Conservation (phyloP, 345 rosid species). For the Moringa oleifera region DNA sequence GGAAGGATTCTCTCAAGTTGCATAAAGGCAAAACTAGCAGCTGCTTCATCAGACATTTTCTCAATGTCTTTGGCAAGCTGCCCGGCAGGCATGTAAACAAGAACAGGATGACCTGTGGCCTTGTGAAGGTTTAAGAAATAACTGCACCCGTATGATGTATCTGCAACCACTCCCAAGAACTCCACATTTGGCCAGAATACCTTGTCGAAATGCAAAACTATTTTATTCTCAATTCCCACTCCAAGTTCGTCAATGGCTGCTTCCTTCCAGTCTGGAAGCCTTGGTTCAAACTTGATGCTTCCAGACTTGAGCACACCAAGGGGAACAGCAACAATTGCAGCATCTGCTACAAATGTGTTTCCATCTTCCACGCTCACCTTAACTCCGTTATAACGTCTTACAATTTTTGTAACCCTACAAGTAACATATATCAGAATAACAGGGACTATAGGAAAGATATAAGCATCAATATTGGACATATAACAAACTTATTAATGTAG, state of each 20-base stretch:
- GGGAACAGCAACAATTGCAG: slow-evolving; percentile 73
- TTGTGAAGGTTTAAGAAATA: slow-evolving; percentile 96
- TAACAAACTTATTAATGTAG: background rate
- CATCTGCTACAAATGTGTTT: slow-evolving; percentile 69
- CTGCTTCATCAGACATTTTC: slow-evolving; percentile 97
- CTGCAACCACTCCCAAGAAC: slow-evolving; percentile 92
- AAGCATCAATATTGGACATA: background rate
- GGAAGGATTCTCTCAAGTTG: slow-evolving; percentile 91
- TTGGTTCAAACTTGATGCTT: slow-evolving; percentile 66
- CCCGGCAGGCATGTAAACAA: slow-evolving; percentile 97
- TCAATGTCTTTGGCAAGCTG: slow-evolving; percentile 93
- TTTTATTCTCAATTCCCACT: slow-evolving; percentile 91
- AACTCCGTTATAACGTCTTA: slow-evolving; percentile 65
- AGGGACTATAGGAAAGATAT: background rate
- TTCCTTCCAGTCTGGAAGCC: slow-evolving; percentile 92
- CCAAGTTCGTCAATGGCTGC: slow-evolving; percentile 84
- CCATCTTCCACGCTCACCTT: slow-evolving; percentile 76
- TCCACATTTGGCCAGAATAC: slow-evolving; percentile 99
- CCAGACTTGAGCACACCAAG: slow-evolving; percentile 82
- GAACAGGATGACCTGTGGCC: slow-evolving; percentile 84
- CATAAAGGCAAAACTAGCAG: slow-evolving; percentile 70
- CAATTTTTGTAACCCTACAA: slow-evolving; percentile 72
- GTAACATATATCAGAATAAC: background rate
- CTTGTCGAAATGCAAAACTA: slow-evolving; percentile 65
- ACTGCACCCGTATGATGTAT: slow-evolving; percentile 84